Evolutionary conservation across 2,329 filamentous ascomycete genomes (phyloP), one percentile per base, ranked within the genome.

Genomic region (Ophiosphaerella korrae): DNA sequence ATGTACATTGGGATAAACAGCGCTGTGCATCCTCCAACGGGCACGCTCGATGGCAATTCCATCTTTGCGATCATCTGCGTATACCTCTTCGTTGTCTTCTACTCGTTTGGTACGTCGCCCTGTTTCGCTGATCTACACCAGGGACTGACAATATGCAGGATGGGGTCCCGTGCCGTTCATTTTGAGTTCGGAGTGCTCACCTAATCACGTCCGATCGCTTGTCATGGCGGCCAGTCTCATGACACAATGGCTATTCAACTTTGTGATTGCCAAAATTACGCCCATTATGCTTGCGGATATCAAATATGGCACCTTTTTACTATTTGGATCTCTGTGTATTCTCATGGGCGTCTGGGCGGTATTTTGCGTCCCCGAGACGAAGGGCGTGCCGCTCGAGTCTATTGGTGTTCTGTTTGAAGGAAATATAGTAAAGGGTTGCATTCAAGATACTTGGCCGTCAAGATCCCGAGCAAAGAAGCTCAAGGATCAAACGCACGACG

Each of bases 61-160:
- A 74, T 73, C 40, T 77, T 82, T 42, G 75, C 77, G 7, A 80
- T 82, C 66, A 74, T 82, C 44, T 82, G 80, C 64, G 77, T 82
- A 5, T 81, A 81, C 53, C 66, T 78, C 6, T 78, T 77, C 45
- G 77, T 78, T 7, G 74, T 78, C 8, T 78, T 78, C 59, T 78
- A 77, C 64, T 74, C 69, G 2, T 77, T 78, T 45, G 76, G 64
- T 67, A 64, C 50, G 62, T 50, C 3, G 23, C 8, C 16, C 16
- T n/a, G 11, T n/a, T 11, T 39, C 12, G 3, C 14, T 5, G 32
- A 29, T 23, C 26, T 23, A 18, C 21, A 41, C 7, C 35, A 23
- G 9, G 51, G 26, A 29, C 58, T 64, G 47, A 60, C 43, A 33
- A 21, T 46, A 11, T 37, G 21, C 46, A 66, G 63, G 69, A n/a